Evolutionary conservation across 768 basidiomycete genomes (phyloP).

Genomic region (Pleurotus eryngii): DNA sequence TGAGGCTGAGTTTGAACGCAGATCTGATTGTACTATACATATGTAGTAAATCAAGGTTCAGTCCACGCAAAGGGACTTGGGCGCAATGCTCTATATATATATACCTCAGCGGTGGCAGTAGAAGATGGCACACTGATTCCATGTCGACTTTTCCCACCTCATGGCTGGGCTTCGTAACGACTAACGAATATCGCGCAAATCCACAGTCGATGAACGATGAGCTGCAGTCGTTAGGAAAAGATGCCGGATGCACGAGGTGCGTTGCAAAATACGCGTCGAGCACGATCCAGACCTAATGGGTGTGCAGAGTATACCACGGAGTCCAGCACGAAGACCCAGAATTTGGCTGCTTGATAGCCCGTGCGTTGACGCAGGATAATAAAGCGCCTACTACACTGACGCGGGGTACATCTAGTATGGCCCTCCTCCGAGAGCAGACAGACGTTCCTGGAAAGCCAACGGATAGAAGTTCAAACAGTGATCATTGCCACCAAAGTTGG

Average conservation of each 20-base stretch:
- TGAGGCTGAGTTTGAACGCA: background rate
- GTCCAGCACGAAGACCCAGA: conserved; percentile 1
- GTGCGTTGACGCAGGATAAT: background rate
- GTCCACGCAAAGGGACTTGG: background rate
- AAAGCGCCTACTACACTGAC: background rate
- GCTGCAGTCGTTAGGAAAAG: background rate
- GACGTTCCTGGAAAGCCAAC: background rate
- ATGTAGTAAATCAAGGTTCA: background rate
- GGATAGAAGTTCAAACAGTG: background rate
- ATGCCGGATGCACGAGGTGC: background rate
- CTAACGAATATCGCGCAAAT: background rate
- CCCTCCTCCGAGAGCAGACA: background rate
- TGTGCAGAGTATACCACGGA: background rate
- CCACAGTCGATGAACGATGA: background rate
- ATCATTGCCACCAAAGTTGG: background rate
- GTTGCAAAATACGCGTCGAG: background rate
- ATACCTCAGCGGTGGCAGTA: background rate
- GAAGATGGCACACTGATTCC: background rate
- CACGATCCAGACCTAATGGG: background rate
- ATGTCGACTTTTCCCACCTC: background rate
- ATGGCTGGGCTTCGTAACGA: conserved; percentile 4
- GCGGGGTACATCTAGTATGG: background rate
- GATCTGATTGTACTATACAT: background rate
- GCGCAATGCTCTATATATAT: background rate
- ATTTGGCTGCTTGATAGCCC: background rate